Base-by-base conservation (phyloP, 108 stramenopile genomes). In the Bacterosira constricta region DNA sequence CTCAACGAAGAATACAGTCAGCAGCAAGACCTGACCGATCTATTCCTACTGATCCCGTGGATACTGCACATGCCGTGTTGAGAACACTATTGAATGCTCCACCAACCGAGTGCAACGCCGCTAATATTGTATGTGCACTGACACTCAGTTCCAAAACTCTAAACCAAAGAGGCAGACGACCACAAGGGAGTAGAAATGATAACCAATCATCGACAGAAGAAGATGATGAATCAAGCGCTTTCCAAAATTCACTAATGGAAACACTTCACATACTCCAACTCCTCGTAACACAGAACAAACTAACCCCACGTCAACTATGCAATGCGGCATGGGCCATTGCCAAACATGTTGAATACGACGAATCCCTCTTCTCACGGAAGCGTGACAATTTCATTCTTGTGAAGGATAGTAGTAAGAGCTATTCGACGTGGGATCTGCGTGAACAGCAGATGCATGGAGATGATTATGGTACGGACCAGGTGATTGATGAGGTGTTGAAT, bases 321-420 rank as follows among this genome's bases (percentile, higher is more conserved):
- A 93, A 93, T 63, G 80, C 86, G 25, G 80, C 73, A 17, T 90
- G 89, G 89, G 87, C 91, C 21, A 82, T 93, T 57, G 91, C 89
- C 27, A 90, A 90, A 45, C 85, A 84, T 63, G 62, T 84, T 38
- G 75, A 86, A 47, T 69, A 75, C 26, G 87, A 88, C 58, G 54
- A 49, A 45, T 57, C 53, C 10, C 25, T 71, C 25, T 65, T 57
- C 53, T 62, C 63, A 23, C 70, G 56, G 7, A 37, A 56, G 10
- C 27, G 13, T 21, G 66, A 38, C 23, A 49, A 55, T 54, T 11
- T 35, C 30, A 21, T 66, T 77, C 25, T 61, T 75, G 47, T 84
- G 63, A 42, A 56, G 38, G 36, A 68, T 32, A 20, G 57, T 41
- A 23, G 51, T 27, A 44, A 61, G 6, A 54, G 42, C 3, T 64